phyloP scores from a whole-genome alignment of 1,284 basidiomycete genomes.

The Trametes hirsuta region DNA sequence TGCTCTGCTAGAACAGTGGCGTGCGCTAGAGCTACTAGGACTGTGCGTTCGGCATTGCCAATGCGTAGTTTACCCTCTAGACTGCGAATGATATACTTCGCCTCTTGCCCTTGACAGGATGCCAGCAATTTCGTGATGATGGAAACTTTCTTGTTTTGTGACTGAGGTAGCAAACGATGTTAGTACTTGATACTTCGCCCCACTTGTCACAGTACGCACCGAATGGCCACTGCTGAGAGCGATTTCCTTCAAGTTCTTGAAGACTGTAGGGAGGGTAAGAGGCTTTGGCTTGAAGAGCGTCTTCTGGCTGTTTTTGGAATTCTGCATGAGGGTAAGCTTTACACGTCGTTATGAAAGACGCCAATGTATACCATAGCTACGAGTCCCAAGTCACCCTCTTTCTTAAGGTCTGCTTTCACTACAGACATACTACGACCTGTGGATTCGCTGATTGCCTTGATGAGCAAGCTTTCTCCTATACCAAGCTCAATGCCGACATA shows the following conservation, averaged over 20 bases:
- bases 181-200: not conserved
- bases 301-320: conserved; percentile 92
- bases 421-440: conserved; percentile 84
- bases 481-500: conserved; percentile 96
- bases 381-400: conserved; percentile 92
- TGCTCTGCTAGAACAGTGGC: conserved; percentile 82
- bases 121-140: conserved; percentile 96
- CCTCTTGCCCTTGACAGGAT: conserved; percentile 86
- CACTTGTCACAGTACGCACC: conserved; percentile 44
- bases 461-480: conserved; percentile 92
- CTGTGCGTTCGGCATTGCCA: conserved; percentile 94
- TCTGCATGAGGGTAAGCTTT: conserved; percentile 47
- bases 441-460: conserved; percentile 96
- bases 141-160: conserved; percentile 92
- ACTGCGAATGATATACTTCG: conserved; percentile 96
- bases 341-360: too few relatives aligned
- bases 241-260: conserved; percentile 85
- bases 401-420: conserved; percentile 93
- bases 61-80: conserved; percentile 98
- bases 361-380: conserved; percentile 81
- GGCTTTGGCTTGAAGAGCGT: conserved; percentile 95
- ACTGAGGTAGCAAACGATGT: conserved; percentile 47
- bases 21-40: conserved; percentile 87
- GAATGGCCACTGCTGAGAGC: conserved; percentile 84
- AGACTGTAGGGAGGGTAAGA: conserved; percentile 88